Evolutionary conservation across 371 early-diverging fungal genomes (phyloP).

Genomic region (Batrachochytrium dendrobatidis): DNA sequence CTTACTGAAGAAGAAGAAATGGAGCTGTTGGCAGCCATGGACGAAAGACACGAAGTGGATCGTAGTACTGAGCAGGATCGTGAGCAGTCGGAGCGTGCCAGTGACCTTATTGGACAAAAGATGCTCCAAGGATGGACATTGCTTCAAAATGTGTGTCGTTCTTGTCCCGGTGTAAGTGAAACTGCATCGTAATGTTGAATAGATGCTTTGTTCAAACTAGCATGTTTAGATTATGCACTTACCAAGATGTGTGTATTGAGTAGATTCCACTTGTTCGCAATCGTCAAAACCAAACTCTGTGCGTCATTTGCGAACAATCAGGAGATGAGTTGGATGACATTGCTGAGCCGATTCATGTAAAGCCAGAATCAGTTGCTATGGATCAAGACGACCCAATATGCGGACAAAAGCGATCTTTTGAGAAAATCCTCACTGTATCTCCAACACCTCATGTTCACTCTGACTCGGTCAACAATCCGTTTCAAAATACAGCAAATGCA

Average conservation of each 20-base stretch:
- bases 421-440: too few relatives aligned
- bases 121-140: slow-evolving; percentile 65
- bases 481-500: not conserved
- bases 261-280: slow-evolving; percentile 58
- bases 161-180: slow-evolving; percentile 51
- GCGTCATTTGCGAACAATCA: slow-evolving; percentile 50
- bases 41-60: too few relatives aligned
- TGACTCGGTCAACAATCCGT: not conserved
- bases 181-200: too few relatives aligned
- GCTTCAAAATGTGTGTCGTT: slow-evolving; percentile 55
- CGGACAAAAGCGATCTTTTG: slow-evolving; percentile 2
- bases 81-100: slow-evolving; percentile 53
- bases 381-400: too few relatives aligned
- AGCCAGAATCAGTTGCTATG: too few relatives aligned
- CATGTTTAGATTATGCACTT: not conserved
- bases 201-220: too few relatives aligned
- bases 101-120: slow-evolving; percentile 57
- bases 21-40: too few relatives aligned
- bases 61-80: slow-evolving; percentile 11
- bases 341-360: too few relatives aligned
- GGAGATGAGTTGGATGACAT: not conserved
- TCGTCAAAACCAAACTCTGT: slow-evolving; percentile 51
- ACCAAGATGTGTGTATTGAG: not conserved
- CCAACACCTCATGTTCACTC: too few relatives aligned
- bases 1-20: too few relatives aligned